Conservation (phyloP, 2,329 filamentous ascomycete genomes). For the Didymella sp. region DNA sequence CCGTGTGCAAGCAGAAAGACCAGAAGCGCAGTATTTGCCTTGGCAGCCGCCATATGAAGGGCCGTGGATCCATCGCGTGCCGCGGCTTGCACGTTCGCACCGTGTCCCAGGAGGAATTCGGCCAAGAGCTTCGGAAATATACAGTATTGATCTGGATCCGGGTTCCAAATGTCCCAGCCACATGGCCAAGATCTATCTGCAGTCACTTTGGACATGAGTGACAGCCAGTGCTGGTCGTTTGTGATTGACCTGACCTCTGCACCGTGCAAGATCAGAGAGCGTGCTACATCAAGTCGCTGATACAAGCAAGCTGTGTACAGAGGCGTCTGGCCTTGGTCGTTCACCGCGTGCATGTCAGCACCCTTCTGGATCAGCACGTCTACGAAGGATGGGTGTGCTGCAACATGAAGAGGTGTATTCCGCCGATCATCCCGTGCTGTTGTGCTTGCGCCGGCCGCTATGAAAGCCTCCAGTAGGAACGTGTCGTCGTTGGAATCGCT, state of each 20-base stretch:
- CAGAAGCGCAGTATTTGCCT: neutral
- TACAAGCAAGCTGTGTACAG: neutral
- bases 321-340: neutral
- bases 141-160: neutral
- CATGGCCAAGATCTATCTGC: no score
- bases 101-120: neutral
- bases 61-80: neutral
- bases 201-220: neutral
- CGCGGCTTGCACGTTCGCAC: neutral
- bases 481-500: no score
- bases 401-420: no score
- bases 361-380: neutral
- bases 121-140: no score
- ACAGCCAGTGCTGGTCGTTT: neutral
- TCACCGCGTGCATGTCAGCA: neutral
- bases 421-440: no score
- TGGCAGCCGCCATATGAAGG: neutral
- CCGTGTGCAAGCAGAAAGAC: neutral
- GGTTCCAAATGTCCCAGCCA: neutral
- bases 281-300: neutral
- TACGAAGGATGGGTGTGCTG: neutral
- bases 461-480: no score
- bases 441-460: no score
- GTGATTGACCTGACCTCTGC: neutral
- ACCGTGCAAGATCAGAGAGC: neutral